Conservation (phyloP, 305 asterid genomes). For the Rubia balearica region DNA sequence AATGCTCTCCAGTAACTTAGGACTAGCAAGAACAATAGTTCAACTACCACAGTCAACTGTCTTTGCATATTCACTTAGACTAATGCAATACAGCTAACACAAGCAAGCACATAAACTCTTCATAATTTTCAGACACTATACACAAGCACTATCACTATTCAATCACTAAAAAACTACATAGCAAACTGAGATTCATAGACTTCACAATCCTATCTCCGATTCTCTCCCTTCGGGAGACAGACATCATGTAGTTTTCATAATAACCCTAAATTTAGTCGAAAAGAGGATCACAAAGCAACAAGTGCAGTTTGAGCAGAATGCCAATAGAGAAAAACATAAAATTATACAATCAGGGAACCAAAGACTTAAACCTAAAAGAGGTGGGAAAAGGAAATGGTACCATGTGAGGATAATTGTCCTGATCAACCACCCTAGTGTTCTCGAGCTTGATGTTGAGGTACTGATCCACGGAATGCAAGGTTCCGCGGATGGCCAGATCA, state of each 20-base stretch:
- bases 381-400: conserved; percentile 26
- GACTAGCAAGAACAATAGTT: background rate
- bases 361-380: conserved; percentile 1
- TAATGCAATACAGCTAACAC: background rate
- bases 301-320: background rate
- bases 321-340: background rate
- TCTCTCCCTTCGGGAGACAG: background rate
- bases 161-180: background rate
- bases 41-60: background rate
- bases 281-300: no score
- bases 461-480: conserved; percentile 95
- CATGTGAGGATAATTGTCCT: conserved; percentile 96
- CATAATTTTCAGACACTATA: no score
- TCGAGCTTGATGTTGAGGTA: conserved; percentile 96
- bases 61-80: background rate
- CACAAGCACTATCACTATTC: background rate
- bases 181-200: background rate
- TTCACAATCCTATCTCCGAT: background rate
- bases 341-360: background rate
- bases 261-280: background rate
- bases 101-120: conserved; percentile 1
- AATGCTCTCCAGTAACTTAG: background rate
- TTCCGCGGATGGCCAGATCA: conserved; percentile 90
- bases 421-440: conserved; percentile 92
- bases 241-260: background rate